Base-by-base conservation (phyloP, 2,329 filamentous ascomycete genomes). In the Bipolaris oryzae region DNA sequence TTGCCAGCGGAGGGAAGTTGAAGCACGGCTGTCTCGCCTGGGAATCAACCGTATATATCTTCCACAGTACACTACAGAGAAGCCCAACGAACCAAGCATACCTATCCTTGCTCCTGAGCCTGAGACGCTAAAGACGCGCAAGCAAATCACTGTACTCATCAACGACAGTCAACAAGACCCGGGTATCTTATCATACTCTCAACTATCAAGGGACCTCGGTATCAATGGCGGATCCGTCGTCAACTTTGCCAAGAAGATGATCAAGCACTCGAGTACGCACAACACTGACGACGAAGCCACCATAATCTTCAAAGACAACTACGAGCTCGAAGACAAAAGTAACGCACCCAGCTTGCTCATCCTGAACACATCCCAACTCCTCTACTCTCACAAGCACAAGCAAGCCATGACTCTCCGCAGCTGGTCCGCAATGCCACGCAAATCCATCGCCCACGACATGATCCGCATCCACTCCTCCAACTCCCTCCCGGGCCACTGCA, bases 161-260 rank as follows among this genome's bases (percentile, higher is more conserved):
- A 91, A 91, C 53, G 90, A 96, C 67, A 89, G 95, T 65, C 79
- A 84, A 2, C 88, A 94, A 68, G 88, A 94, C 50, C 81, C 96
- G 0, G 92, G 91, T 0, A 77, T 94, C 33, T 83, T 93, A 61
- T 87, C 91, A 0, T 88, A 90, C 64, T 86, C 92, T 18, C 80
- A 88, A 10, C 75, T 88, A 37, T 84, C 86, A 55, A 84, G 86
- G 0, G 77, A 79, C 2, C 86, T 89, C 1, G 88, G 90, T 18
- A 81, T 96, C 63, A 80, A 87, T 62, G 80, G 83, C 42, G 92
- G 92, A n/a, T 91, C 87, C 31, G 81, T 88, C 38, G 77, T 94
- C 28, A 83, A 86, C 10, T 79, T 94, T 54, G 82, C 89, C 21
- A 78, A 79, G 46, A 75, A 78, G 20, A 70, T 85, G 13, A 21